Conservation (phyloP, 1,284 basidiomycete genomes). For the Rhodotorula sp. region DNA sequence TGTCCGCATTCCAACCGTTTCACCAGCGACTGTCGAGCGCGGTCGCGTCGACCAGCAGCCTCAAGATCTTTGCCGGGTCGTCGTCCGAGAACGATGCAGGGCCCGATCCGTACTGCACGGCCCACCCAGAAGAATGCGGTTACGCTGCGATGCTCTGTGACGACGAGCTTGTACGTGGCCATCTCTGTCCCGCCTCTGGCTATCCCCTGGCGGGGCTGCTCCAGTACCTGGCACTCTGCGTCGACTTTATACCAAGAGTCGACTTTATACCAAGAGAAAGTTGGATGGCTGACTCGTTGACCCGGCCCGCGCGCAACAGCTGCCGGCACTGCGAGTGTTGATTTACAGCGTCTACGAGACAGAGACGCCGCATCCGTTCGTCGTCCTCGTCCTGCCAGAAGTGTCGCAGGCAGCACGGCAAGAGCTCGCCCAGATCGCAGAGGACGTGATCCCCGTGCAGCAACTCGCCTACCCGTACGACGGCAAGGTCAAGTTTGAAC, state of each 20-base stretch:
- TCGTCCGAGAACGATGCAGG: not conserved
- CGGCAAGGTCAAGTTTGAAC: conserved; percentile 8
- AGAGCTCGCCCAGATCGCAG: not conserved
- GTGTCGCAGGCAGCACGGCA: not conserved
- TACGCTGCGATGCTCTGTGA: conserved; percentile 5
- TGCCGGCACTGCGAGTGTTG: not conserved
- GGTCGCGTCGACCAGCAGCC: not conserved
- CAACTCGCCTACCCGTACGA: conserved; percentile 10
- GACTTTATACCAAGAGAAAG: too few species aligned
- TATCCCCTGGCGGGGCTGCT: too few species aligned
- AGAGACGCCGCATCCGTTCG: conserved; percentile 2
- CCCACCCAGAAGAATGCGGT: not conserved
- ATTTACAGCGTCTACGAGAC: conserved; percentile 3
- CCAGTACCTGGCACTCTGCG: too few species aligned
- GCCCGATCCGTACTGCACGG: not conserved
- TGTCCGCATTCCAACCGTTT: not conserved
- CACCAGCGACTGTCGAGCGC: not conserved
- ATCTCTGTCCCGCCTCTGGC: not conserved
- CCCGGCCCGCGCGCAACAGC: not conserved
- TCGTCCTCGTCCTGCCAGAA: conserved; percentile 7
- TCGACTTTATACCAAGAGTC: too few species aligned
- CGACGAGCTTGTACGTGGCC: conserved; percentile 4
- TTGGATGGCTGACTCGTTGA: not conserved
- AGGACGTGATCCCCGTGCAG: conserved; percentile 1
- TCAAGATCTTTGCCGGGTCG: not conserved